Conservation (phyloP, 495 filamentous ascomycete species). For the Articulospora tetracladia region DNA sequence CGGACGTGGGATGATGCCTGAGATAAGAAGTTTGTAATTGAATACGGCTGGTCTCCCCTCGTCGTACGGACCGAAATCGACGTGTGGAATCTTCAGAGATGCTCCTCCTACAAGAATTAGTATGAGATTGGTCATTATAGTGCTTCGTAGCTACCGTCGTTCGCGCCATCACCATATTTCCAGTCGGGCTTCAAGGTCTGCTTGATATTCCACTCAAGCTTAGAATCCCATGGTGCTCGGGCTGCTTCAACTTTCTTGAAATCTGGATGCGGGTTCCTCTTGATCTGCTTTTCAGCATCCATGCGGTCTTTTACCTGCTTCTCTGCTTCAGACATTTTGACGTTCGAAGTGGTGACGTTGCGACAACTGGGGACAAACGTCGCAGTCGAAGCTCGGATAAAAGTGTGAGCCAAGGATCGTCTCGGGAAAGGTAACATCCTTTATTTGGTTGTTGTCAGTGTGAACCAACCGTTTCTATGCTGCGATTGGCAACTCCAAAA, state of each 20-base stretch:
- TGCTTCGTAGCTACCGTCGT: conserved; percentile 33
- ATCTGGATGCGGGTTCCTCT: conserved; percentile 66
- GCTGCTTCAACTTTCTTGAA: conserved; percentile 73
- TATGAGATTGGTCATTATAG: background rate
- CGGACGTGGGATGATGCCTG: conserved; percentile 79
- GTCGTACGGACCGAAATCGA: conserved; percentile 80
- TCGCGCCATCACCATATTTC: conserved; percentile 70
- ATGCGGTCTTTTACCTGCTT: conserved; percentile 2
- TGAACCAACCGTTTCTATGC: too few species aligned
- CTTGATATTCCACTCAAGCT: conserved; percentile 53
- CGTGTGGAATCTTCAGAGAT: conserved; percentile 54
- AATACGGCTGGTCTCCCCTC: conserved; percentile 59
- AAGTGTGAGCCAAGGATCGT: background rate
- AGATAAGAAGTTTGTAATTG: conserved; percentile 95
- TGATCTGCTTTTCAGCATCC: conserved; percentile 40
- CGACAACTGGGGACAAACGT: background rate
- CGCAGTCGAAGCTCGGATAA: background rate
- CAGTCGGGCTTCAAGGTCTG: conserved; percentile 73
- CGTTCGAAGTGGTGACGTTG: background rate
- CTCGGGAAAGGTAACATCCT: background rate
- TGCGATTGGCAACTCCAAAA: too few species aligned
- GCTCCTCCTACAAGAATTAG: conserved; percentile 29
- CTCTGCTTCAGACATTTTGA: background rate
- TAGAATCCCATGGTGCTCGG: conserved; percentile 61
- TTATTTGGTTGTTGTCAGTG: background rate